phyloP scores from a whole-genome alignment of 352 stramenopile genomes.

The Blastocystis hominis region DNA sequence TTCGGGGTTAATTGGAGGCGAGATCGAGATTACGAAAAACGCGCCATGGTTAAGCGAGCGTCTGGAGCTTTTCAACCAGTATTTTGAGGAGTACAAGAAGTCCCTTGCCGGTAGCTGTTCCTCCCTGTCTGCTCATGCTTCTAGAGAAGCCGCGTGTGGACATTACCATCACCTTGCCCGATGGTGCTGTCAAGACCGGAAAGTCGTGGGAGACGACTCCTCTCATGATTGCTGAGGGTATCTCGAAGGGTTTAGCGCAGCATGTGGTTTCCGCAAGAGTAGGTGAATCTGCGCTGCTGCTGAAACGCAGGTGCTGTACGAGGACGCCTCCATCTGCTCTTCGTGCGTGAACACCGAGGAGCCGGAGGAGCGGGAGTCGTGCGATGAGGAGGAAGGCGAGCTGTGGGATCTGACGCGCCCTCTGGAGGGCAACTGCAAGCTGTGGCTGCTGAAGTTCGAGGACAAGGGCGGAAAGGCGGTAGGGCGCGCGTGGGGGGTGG shows the following conservation, averaged over 20 bases:
- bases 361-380: conserved; percentile 69
- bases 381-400: conserved; percentile 66
- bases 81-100: conserved; percentile 69
- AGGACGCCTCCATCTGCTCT: conserved; percentile 67
- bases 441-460: conserved; percentile 96
- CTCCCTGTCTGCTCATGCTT: background rate
- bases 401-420: conserved; percentile 92
- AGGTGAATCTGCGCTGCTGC: conserved; percentile 23
- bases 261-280: conserved; percentile 82
- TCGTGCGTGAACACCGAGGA: conserved; percentile 67
- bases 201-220: conserved; percentile 85
- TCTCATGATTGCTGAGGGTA: conserved; percentile 83
- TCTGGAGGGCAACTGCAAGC: conserved; percentile 84
- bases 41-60: conserved; percentile 73
- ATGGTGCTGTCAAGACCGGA: conserved; percentile 82
- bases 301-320: conserved; percentile 63
- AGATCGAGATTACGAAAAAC: conserved; percentile 72
- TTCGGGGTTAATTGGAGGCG: conserved; percentile 68
- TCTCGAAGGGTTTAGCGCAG: conserved; percentile 87
- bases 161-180: conserved; percentile 91
- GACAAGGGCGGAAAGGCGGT: conserved; percentile 80
- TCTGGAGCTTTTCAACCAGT: conserved; percentile 73
- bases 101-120: conserved; percentile 59
- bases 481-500: background rate
- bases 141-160: conserved; percentile 70